Conservation (phyloP, 1,284 basidiomycete genomes). For the Fomitopsis palustris region DNA sequence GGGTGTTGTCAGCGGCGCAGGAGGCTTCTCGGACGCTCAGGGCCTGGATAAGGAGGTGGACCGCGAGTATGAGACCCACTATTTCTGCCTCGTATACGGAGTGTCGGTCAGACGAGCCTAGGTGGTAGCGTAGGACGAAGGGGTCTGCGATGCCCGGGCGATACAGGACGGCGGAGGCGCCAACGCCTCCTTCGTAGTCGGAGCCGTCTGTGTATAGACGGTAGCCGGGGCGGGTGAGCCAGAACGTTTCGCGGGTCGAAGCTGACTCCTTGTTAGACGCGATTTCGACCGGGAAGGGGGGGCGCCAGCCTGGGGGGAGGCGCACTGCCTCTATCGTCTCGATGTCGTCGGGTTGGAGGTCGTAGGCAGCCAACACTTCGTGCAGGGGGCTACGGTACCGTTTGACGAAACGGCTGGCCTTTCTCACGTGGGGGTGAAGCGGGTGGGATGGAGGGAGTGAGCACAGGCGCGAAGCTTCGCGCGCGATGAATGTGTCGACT, state of each 20-base stretch:
- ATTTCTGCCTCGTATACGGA: conserved; percentile 30
- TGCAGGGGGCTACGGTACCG: conserved; percentile 17
- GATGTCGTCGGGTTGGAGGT: conserved; percentile 1
- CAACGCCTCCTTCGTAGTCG: conserved; percentile 1
- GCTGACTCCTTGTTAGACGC: conserved; percentile 8
- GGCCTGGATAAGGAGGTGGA: conserved; percentile 4
- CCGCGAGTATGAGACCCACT: conserved; percentile 17
- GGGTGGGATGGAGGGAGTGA: conserved; percentile 33
- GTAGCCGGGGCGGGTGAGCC: background rate
- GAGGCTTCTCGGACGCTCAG: background rate
- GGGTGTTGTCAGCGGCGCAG: conserved; percentile 12
- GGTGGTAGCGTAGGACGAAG: conserved; percentile 14
- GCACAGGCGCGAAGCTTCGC: conserved; percentile 26
- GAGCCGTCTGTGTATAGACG: conserved; percentile 13
- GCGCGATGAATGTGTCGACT: conserved; percentile 22
- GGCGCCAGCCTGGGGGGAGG: conserved; percentile 9
- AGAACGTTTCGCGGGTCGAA: background rate
- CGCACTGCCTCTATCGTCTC: conserved; percentile 15
- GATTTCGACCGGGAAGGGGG: conserved; percentile 5
- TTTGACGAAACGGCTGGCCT: conserved; percentile 9
- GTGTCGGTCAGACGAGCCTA: conserved; percentile 22
- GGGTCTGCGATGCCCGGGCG: background rate
- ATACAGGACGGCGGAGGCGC: conserved; percentile 8
- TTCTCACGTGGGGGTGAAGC: conserved; percentile 13
- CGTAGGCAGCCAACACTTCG: conserved; percentile 17